Evolutionary conservation across 208 protist genomes (phyloP), one percentile per base, ranked within the genome.

Genomic region (Vickermania ingenoplastis): DNA sequence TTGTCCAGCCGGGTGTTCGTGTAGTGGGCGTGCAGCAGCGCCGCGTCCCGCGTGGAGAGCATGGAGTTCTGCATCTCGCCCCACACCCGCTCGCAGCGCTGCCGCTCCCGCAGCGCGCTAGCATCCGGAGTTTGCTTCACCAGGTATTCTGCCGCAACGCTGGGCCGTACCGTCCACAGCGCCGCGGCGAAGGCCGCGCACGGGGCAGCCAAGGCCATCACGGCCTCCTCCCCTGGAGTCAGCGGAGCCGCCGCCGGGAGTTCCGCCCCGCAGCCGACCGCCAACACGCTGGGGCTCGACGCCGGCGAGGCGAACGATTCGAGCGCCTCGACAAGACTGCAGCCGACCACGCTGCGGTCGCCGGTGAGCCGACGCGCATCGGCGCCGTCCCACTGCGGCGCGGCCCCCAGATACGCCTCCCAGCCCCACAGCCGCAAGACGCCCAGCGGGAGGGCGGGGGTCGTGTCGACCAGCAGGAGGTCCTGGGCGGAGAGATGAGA

Each of bases 21-120:
- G 54, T 74, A 73, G 63, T 86, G 71, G 1, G 80, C 81, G 1
- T 64, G 59, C 23, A 93, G 61, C 25, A 93, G 49, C 4, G 78
- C 79, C 22, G 81, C 69, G 45, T 94, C 87, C 1, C 87, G 68
- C 25, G 87, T 94, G 52, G 83, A 91, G 27, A 94, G 73, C 83
- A 94, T 88, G 0, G 83, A 59, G 25, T 76, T 72, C 62, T 91
- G 83, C 87, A 94, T 94, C 22, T 77, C 81, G 7, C 65, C 48
- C 87, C 87, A 94, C 31, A 91, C 67, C 14, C 82, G 71, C 7
- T 7, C 36, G 36, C 17, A n/a, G 11, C 36, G 7, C 17, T 17
- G 36, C 7, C 36, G 36, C 17, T 45, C 11, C 11, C 36, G 7
- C 51, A 55, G 21, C 11, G 21, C 7, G 23, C n/a, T 55, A 5